Conservation (phyloP, 768 basidiomycete genomes). For the Lactarius indigo region DNA sequence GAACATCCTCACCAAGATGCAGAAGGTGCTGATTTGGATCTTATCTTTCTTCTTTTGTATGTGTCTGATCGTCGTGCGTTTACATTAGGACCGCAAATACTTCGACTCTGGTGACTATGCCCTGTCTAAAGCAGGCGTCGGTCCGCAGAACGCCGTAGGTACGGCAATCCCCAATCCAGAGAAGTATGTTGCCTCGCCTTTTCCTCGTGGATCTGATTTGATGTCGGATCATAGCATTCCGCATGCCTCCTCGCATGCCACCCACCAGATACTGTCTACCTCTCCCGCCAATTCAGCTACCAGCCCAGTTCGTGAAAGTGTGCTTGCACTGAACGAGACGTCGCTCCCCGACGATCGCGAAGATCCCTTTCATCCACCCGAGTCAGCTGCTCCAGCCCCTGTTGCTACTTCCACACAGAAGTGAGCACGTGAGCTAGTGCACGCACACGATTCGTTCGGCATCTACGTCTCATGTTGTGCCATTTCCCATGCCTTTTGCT, state of each 20-base stretch:
- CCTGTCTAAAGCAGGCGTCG: constrained; percentile 89
- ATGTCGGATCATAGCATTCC: constrained; percentile 62
- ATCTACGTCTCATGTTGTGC: constrained; percentile 6
- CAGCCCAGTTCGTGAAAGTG: constrained; percentile 26
- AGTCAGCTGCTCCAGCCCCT: constrained; percentile 12
- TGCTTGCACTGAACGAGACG: constrained; percentile 17
- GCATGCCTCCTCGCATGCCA: constrained; percentile 67
- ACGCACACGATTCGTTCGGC: constrained; percentile 3
- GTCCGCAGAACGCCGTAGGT: constrained; percentile 85
- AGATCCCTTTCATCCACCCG: constrained; percentile 7
- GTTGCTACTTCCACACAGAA: constrained; percentile 11
- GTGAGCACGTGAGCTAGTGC: constrained; percentile 17
- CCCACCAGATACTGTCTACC: constrained; percentile 35
- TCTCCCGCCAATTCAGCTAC: constrained; percentile 22
- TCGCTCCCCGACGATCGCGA: constrained; percentile 10
- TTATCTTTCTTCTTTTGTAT: constrained; percentile 17
- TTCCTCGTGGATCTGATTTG: constrained; percentile 21
- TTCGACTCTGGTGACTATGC: constrained; percentile 99
- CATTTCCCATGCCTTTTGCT: constrained; percentile 10
- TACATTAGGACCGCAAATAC: constrained; percentile 88
- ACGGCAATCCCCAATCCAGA: constrained; percentile 98
- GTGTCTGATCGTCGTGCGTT: constrained; percentile 19
- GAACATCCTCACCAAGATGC: constrained; percentile 91
- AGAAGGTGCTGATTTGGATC: constrained; percentile 59
- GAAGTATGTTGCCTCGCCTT: constrained; percentile 55